Evolutionary conservation across 2,329 filamentous ascomycete genomes (phyloP).

Genomic region (Podosphaera leucotricha): DNA sequence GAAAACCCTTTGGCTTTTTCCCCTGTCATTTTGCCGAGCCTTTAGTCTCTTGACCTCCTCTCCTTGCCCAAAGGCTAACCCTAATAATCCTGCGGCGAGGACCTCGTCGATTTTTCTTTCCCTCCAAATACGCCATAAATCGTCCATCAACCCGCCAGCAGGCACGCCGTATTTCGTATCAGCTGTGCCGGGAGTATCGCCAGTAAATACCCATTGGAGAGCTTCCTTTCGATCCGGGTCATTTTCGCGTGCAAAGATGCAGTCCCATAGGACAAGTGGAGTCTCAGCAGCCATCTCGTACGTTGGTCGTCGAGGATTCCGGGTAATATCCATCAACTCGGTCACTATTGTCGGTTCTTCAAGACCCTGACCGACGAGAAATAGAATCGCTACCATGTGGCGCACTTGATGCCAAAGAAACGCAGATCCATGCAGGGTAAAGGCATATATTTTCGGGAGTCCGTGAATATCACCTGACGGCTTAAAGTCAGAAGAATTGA

Average conservation of each 20-base stretch:
- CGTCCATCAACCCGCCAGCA: constrained; percentile 40
- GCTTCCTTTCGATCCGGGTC: constrained; percentile 27
- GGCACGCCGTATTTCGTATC: constrained; percentile 33
- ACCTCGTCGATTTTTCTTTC: constrained; percentile 76
- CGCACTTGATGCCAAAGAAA: constrained; percentile 98
- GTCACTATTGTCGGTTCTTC: constrained; percentile 52
- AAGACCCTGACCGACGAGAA: constrained; percentile 71
- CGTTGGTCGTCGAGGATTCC: constrained; percentile 51
- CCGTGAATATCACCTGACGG: constrained; percentile 5
- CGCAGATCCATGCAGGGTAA: constrained; percentile 70
- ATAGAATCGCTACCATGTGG: constrained; percentile 81
- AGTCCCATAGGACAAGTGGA: constrained; percentile 89
- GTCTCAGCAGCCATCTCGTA: constrained; percentile 83
- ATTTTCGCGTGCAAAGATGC: constrained; percentile 46
- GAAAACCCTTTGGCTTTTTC: constrained; percentile 20
- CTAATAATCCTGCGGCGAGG: constrained; percentile 49
- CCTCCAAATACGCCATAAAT: constrained; percentile 66
- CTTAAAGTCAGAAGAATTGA: constrained; percentile 23
- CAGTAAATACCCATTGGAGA: constrained; percentile 57
- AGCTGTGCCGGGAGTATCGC: constrained; percentile 34
- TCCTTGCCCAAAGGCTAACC: constrained; percentile 27
- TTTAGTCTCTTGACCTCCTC: constrained; percentile 5
- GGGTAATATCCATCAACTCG: constrained; percentile 47
- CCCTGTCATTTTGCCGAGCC: neutral
- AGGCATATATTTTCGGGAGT: constrained; percentile 51